A percentile compares a stretch with the other conserved stretches of the same genome.
Evolutionary conservation across 2,329 filamentous ascomycete species (phyloP).

Genomic region (Aspergillus tanneri): DNA sequence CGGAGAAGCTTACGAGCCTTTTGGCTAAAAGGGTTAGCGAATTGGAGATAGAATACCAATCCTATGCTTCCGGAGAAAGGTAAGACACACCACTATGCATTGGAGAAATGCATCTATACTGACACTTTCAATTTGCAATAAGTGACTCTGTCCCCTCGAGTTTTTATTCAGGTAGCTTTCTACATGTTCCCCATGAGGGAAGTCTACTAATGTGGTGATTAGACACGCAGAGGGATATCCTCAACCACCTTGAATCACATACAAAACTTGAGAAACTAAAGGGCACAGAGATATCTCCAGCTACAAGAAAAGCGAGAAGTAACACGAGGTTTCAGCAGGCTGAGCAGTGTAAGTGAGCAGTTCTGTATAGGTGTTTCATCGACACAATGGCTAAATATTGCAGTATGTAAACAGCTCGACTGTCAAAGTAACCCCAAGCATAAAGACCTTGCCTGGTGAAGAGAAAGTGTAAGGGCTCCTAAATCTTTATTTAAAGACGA

Average conservation of each 20-base stretch:
- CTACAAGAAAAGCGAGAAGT: slow-evolving; percentile 25
- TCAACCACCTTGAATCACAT: slow-evolving; percentile 24
- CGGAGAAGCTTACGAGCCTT: not conserved
- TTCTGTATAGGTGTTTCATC: not conserved
- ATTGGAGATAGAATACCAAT: slow-evolving; percentile 21
- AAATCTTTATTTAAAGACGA: no score
- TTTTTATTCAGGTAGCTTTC: slow-evolving; percentile 1
- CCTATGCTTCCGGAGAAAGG: not conserved
- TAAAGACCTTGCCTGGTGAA: slow-evolving; percentile 18
- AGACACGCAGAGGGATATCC: slow-evolving; percentile 13
- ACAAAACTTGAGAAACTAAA: slow-evolving; percentile 23
- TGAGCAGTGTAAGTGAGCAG: slow-evolving; percentile 24
- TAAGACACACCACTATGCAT: not conserved
- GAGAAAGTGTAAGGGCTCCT: not conserved
- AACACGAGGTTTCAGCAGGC: slow-evolving; percentile 29
- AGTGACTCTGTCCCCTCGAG: not conserved
- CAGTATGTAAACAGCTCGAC: slow-evolving; percentile 26
- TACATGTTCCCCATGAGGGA: not conserved
- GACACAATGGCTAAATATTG: not conserved
- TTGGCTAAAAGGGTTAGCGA: slow-evolving; percentile 2
- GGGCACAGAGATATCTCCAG: slow-evolving; percentile 25
- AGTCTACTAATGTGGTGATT: not conserved
- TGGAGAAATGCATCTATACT: not conserved
- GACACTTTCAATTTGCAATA: not conserved
- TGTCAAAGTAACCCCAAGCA: slow-evolving; percentile 6